Evolutionary conservation across 139 green algal genomes (phyloP).

Genomic region (Picochlorum sp.): DNA sequence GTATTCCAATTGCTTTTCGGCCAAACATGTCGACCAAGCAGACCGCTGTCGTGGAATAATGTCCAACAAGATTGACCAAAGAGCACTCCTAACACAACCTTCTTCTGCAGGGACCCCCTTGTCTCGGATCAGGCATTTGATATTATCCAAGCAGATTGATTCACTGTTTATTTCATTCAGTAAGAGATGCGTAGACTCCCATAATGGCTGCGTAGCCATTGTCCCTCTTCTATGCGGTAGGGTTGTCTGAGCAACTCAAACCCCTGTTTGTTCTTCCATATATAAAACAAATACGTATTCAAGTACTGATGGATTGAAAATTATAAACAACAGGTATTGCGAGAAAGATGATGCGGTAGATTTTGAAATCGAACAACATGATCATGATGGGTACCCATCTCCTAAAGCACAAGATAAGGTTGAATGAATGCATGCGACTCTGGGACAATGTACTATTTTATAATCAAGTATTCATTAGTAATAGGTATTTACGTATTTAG

Average conservation of each 20-base stretch:
- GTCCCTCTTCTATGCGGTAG: background rate
- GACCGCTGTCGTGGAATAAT: conserved; percentile 63
- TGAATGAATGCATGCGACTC: too few relatives aligned
- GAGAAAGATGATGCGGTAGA: too few relatives aligned
- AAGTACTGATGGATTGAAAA: too few relatives aligned
- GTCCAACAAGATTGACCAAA: conserved; percentile 79
- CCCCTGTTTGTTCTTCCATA: too few relatives aligned
- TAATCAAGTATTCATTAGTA: background rate
- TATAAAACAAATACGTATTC: too few relatives aligned
- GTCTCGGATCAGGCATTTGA: conserved; percentile 44
- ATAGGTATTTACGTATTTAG: too few relatives aligned
- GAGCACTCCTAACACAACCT: conserved; percentile 42
- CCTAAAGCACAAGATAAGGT: too few relatives aligned
- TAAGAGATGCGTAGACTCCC: background rate
- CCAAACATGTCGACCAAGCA: conserved; percentile 53
- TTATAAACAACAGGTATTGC: too few relatives aligned
- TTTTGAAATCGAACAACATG: too few relatives aligned
- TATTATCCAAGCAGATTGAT: conserved; percentile 42
- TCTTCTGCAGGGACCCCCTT: conserved; percentile 64
- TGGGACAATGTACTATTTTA: background rate
- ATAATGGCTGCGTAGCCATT: background rate
- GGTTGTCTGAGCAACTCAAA: too few relatives aligned
- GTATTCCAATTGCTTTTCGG: conserved; percentile 66
- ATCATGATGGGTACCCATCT: too few relatives aligned
- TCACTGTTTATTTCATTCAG: background rate